These are phyloP conservation scores for Phialophora expanda DNA, from an alignment of 2,329 filamentous ascomycete genomes.

Conservation along the genomic window DNA sequence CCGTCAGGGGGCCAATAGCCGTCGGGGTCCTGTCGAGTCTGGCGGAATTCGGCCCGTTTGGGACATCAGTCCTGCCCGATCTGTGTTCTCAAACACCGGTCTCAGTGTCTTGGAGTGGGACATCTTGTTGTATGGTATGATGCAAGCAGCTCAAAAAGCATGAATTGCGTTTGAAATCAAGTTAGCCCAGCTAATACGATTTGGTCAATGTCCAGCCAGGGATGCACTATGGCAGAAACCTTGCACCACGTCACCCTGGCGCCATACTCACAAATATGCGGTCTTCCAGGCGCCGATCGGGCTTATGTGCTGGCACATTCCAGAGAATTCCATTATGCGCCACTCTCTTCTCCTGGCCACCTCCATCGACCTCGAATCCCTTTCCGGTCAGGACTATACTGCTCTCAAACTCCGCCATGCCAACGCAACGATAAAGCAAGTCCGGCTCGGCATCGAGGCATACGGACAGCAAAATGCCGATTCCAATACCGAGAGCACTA, in stretches of 20 bases:
- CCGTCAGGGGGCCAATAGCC: too few species aligned
- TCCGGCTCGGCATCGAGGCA: neutral
- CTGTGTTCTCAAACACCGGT: neutral
- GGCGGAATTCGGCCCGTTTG: neutral
- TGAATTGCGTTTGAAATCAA: too few species aligned
- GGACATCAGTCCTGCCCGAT: neutral
- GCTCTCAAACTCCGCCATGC: neutral
- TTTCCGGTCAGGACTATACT: neutral
- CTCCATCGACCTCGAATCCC: neutral
- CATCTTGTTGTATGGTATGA: neutral
- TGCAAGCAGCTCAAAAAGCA: neutral
- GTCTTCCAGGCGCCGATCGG: neutral
- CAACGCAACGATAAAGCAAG: neutral
- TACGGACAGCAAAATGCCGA: too few species aligned
- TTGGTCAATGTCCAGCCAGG: neutral
- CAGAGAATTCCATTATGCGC: neutral
- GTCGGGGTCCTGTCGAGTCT: neutral
- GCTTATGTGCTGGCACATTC: neutral
- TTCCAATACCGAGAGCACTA: too few species aligned
- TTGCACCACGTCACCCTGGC: neutral
- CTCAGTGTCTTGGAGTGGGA: neutral
- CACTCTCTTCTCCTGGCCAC: neutral
- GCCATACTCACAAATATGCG: neutral
- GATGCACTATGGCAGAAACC: neutral
- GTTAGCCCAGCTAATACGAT: neutral